A percentile compares a stretch with the other conserved stretches of the same genome.
Evolutionary conservation across 225 moss, liverwort and hornwort genomes (phyloP).

Genomic region (Anthoceros angustus): DNA sequence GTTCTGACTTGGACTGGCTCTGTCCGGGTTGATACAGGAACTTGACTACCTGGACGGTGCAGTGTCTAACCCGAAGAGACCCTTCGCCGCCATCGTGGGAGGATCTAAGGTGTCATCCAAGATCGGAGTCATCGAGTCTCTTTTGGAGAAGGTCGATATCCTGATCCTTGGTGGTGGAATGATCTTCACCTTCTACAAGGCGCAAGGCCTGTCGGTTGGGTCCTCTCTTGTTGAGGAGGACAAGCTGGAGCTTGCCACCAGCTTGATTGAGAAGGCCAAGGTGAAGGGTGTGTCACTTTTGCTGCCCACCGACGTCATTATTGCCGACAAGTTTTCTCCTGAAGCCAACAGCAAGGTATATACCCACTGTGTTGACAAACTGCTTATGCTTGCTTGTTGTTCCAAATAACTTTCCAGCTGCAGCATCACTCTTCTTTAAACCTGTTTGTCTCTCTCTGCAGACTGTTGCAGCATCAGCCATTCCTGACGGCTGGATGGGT

Average conservation of each 20-base stretch:
- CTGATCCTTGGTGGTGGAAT: constrained; percentile 96
- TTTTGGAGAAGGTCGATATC: constrained; percentile 75
- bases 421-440: neutral
- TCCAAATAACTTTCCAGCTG: neutral
- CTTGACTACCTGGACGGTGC: constrained; percentile 69
- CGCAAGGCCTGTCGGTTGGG: constrained; percentile 56
- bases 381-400: neutral
- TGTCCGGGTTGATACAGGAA: constrained; percentile 13
- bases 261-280: constrained; percentile 42
- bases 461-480: constrained; percentile 23
- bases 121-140: constrained; percentile 80
- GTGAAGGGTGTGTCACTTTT: constrained; percentile 85
- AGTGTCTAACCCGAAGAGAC: constrained; percentile 45
- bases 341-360: constrained; percentile 32
- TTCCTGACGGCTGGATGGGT: constrained; percentile 80
- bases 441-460: constrained; percentile 7
- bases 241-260: constrained; percentile 63
- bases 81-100: constrained; percentile 91
- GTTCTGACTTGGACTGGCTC: too few relatives aligned
- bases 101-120: constrained; percentile 96
- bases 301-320: constrained; percentile 58
- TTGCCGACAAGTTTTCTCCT: constrained; percentile 61
- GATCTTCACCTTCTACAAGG: constrained; percentile 96
- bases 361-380: neutral
- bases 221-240: constrained; percentile 80